A percentile compares a stretch with the other conserved stretches of the same genome.
Evolutionary conservation across 768 basidiomycete species (phyloP).

Genomic region (Hortiboletus flavorubellus): DNA sequence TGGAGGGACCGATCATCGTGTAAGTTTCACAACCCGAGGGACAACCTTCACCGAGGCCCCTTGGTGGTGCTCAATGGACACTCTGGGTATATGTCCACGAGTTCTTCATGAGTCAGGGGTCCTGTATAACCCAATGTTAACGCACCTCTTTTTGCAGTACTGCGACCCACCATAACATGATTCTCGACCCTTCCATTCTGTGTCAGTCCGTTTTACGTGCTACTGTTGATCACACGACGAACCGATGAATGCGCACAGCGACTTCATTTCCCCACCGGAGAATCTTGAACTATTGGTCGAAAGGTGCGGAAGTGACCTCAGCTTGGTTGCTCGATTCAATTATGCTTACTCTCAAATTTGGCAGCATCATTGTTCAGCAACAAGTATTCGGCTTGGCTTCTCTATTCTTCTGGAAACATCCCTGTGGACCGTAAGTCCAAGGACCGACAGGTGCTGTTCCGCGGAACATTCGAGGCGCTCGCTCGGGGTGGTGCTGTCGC

Average conservation of each 20-base stretch:
- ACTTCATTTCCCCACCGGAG: slow-evolving; percentile 78
- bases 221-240: slow-evolving; percentile 14
- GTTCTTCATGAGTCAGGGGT: background rate
- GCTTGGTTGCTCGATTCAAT: slow-evolving; percentile 10
- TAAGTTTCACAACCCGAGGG: slow-evolving; percentile 39
- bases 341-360: slow-evolving; percentile 16
- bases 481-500: slow-evolving; percentile 80
- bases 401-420: slow-evolving; percentile 92
- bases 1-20: slow-evolving; percentile 90
- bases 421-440: slow-evolving; percentile 94
- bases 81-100: background rate
- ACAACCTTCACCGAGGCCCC: background rate
- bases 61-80: slow-evolving; percentile 2
- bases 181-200: slow-evolving; percentile 79
- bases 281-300: slow-evolving; percentile 91
- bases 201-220: slow-evolving; percentile 48
- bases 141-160: slow-evolving; percentile 43
- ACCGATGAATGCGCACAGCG: slow-evolving; percentile 43
- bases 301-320: slow-evolving; percentile 49
- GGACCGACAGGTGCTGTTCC: slow-evolving; percentile 85
- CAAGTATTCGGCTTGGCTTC: slow-evolving; percentile 66
- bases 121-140: slow-evolving; percentile 11
- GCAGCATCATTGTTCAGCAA: slow-evolving; percentile 77
- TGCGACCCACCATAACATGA: slow-evolving; percentile 94
- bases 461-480: slow-evolving; percentile 85